Evolutionary conservation across 768 basidiomycete species (phyloP).

Genomic region (Royoungia palumana): DNA sequence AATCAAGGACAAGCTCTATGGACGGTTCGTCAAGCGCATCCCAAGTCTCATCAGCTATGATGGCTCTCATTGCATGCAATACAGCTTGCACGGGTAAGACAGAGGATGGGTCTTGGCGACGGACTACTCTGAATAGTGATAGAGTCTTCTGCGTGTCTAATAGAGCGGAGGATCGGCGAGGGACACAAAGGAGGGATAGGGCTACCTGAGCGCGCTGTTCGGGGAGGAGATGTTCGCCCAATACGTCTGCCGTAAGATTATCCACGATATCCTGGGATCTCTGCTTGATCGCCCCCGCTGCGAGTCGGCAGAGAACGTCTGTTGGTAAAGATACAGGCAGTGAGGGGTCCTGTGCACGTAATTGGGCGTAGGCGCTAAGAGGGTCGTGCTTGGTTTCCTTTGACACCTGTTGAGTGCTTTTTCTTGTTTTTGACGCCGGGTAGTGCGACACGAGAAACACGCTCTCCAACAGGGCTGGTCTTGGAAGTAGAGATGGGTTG

Average conservation of each 20-base stretch:
- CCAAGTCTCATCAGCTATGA: constrained; percentile 15
- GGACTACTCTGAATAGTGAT: constrained; percentile 20
- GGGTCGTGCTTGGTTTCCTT: constrained; percentile 21
- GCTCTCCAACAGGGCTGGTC: constrained; percentile 22
- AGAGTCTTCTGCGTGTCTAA: constrained; percentile 23
- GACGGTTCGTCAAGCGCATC: constrained; percentile 20
- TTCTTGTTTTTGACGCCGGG: constrained; percentile 22
- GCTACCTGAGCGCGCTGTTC: constrained; percentile 27
- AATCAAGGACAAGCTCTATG: constrained; percentile 27
- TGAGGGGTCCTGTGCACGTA: constrained; percentile 27
- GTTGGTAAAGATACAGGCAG: constrained; percentile 23
- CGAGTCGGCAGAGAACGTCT: constrained; percentile 28
- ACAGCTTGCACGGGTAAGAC: constrained; percentile 12
- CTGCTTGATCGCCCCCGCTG: constrained; percentile 28
- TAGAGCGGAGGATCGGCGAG: constrained; percentile 14
- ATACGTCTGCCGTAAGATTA: constrained; percentile 40
- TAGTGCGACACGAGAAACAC: constrained; percentile 27
- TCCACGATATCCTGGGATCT: constrained; percentile 34
- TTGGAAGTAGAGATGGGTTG: constrained; percentile 5
- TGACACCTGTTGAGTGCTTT: constrained; percentile 3
- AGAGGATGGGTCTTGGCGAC: constrained; percentile 10
- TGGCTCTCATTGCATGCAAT: constrained; percentile 20
- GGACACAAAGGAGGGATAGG: constrained; percentile 22
- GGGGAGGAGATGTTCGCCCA: constrained; percentile 28
- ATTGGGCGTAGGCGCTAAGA: constrained; percentile 26